Evolutionary conservation across 2,329 filamentous ascomycete genomes (phyloP).

Genomic region (Fusarium buharicum): DNA sequence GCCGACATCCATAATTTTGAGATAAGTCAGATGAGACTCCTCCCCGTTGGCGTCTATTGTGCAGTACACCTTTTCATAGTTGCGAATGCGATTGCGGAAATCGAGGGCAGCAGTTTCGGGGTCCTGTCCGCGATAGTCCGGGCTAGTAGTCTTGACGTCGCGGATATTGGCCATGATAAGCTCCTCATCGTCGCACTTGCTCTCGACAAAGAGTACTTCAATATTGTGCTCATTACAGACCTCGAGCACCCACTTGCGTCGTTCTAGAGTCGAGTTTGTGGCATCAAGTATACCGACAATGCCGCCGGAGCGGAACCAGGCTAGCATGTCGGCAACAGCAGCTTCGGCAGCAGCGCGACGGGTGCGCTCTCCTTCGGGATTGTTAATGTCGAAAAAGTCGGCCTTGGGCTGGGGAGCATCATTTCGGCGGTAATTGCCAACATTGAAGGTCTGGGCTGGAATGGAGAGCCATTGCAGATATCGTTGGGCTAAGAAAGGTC

Average conservation of each 20-base stretch:
- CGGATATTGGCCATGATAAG: slow-evolving; percentile 98
- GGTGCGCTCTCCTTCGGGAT: slow-evolving; percentile 89
- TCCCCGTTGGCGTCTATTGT: slow-evolving; percentile 84
- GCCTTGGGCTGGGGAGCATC: slow-evolving; percentile 90
- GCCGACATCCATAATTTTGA: slow-evolving; percentile 97
- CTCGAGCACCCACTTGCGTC: slow-evolving; percentile 91
- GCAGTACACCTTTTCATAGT: slow-evolving; percentile 97
- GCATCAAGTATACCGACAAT: slow-evolving; percentile 95
- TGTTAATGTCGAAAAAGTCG: slow-evolving; percentile 93
- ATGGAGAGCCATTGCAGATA: slow-evolving; percentile 98
- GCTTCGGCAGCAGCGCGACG: slow-evolving; percentile 90
- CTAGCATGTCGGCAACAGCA: slow-evolving; percentile 91
- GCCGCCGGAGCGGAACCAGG: slow-evolving; percentile 86
- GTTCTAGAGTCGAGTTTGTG: slow-evolving; percentile 92
- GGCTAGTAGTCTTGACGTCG: slow-evolving; percentile 95
- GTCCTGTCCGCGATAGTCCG: slow-evolving; percentile 94
- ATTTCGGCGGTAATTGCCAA: slow-evolving; percentile 92
- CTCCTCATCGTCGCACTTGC: slow-evolving; percentile 94
- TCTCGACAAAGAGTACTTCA: slow-evolving; percentile 95
- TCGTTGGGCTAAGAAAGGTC: slow-evolving; percentile 72
- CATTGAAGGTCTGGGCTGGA: slow-evolving; percentile 94
- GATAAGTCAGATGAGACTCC: slow-evolving; percentile 88
- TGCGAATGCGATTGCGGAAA: slow-evolving; percentile 92
- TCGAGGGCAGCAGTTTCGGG: slow-evolving; percentile 90
- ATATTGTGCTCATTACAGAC: slow-evolving; percentile 79